Evolutionary conservation across 108 stramenopile species (phyloP).

Genomic region (Cyclotella atomus): DNA sequence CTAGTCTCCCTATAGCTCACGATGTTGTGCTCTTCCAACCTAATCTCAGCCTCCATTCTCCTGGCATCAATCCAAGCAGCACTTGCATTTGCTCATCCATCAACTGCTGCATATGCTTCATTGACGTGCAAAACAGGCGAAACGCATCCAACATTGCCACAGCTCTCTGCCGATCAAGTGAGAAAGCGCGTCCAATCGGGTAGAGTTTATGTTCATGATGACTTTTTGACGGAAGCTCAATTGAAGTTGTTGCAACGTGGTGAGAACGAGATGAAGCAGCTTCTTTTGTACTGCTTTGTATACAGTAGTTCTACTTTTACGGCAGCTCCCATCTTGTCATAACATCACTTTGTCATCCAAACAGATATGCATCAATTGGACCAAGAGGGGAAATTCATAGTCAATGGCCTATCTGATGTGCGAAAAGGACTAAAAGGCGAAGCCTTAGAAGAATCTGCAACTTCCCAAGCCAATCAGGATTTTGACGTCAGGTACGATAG

Average conservation of each 20-base stretch:
- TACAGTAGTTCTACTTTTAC: too few species aligned
- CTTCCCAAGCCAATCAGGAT: conserved; percentile 2
- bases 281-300: too few species aligned
- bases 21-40: too few species aligned
- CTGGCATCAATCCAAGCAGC: too few species aligned
- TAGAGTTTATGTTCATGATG: conserved; percentile 40
- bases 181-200: conserved; percentile 20
- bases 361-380: conserved; percentile 35
- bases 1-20: too few species aligned
- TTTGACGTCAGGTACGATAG: conserved; percentile 38
- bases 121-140: neutral
- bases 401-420: conserved; percentile 14
- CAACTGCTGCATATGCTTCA: neutral
- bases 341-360: neutral
- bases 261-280: too few species aligned
- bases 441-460: neutral
- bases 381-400: conserved; percentile 19
- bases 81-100: neutral
- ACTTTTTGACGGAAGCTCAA: conserved; percentile 39
- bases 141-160: neutral
- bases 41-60: too few species aligned
- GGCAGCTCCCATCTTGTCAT: too few species aligned
- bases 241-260: conserved; percentile 18
- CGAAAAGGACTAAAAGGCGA: conserved; percentile 17
- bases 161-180: neutral